Base-by-base conservation (phyloP, 768 basidiomycete genomes). In the Termitomyces sp. region DNA sequence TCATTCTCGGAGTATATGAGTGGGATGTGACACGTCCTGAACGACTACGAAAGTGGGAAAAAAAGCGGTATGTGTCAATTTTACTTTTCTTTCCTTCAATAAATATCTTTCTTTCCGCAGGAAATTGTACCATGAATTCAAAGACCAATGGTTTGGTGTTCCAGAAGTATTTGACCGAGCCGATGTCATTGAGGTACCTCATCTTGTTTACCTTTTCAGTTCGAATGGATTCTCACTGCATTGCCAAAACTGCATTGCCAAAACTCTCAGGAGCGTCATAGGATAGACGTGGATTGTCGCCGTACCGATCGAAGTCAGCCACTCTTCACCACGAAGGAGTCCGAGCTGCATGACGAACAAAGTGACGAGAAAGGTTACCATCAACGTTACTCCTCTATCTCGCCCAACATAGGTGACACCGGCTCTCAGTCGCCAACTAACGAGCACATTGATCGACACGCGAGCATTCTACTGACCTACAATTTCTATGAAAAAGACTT, bases 281-380 rank as follows among this genome's bases (percentile, higher is more conserved):
- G 92, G 26, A 93, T 94, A 64, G 92, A 98, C 66, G 97, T 99
- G 57, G 97, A 98, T 68, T 98, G 97, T 66, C 87, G 95, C 58
- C 83, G 97, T 28, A 99, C 97, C 22, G 97, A 99, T 71, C 82
- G 97, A 38, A 88, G 81, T n/a, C 96, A 98, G 64, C 86, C 92
- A 6, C 78, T 98, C 55, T 98, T 97, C 66, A 82, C 87, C 3
- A 76, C 74, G 26, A 72, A 75, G 16, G 67, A 70, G 40, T 56
- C 69, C 13, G 43, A 63, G 71, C 70, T 24, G 64, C 47, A 18
- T 59, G 70, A 72, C 28, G 70, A 74, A 1, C 63, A 69, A 30
- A 78, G 81, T 48, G 77, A 81, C 22, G 86, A 87, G 68, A 85
- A 85, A 61, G 77, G 79, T 35, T 73, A 69, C n/a, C 72, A 77